Evolutionary conservation across 257 asterid species (phyloP), one percentile per base, ranked within the genome.

Genomic region (Ajuga chamaepitys): DNA sequence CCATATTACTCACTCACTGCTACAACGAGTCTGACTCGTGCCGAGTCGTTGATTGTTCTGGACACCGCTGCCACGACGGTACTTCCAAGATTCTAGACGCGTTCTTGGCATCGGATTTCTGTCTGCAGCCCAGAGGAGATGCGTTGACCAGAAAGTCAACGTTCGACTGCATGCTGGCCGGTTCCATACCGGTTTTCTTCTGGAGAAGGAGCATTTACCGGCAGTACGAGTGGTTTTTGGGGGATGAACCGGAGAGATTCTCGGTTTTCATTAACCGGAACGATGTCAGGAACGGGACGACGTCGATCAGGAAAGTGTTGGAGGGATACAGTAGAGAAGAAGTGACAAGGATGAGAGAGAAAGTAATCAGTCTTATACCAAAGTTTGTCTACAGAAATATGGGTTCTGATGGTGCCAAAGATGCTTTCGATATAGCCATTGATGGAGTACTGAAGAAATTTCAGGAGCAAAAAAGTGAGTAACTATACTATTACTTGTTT

Each of bases 131-230:
- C 0, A 71, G 91, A 46, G 91, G 91, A 0, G 88, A 82, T 9
- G 77, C 84, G 0, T 25, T 60, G 61, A 82, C 91, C 0, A 60
- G 91, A 13, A 53, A 77, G 63, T 85, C 91, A 2, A 85, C 76
- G 54, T 85, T 85, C 58, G 91, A 85, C 58, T 85, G 91, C 66
- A 77, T 85, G 88, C 34, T 85, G 74, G 91, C 88, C 40, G 88
- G 91, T 68, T 85, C 91, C 10, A 82, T 85, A 1, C 88, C 91
- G 53, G 84, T 84, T 51, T 85, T 82, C 44, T 85, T 85, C 63
- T 85, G 88, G 91, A 68, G 60, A 0, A 77, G 88, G 22, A 85
- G 88, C 60, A 64, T 82, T 1, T 4, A 70, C 25, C 14, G 66
- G 7, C 91, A 85, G 51, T 85, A 82, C 46, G 77, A 66, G 41